A percentile compares a stretch with the other conserved stretches of the same genome.
phyloP scores from a whole-genome alignment of 1,284 basidiomycete genomes.

The Rhodotorula glutinis region DNA sequence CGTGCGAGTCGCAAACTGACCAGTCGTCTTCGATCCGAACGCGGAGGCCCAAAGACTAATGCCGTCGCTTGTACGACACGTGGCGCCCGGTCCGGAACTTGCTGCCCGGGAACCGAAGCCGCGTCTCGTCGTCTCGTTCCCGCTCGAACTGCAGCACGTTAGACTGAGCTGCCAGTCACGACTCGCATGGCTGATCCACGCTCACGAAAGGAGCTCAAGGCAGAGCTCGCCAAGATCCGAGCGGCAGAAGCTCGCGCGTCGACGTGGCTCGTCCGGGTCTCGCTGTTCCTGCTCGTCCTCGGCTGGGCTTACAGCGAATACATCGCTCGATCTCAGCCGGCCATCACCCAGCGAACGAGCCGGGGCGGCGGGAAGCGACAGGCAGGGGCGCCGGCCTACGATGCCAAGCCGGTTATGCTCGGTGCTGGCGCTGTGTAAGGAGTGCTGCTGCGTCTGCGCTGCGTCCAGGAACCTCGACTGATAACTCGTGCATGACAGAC shows the following conservation, averaged over 20 bases:
- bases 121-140: background rate
- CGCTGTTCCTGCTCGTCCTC: constrained; percentile 7
- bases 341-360: background rate
- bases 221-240: background rate
- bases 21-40: too few relatives aligned
- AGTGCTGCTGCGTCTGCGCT: background rate
- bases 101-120: background rate
- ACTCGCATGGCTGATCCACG: background rate
- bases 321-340: background rate
- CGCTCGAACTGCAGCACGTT: too few relatives aligned
- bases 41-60: too few relatives aligned
- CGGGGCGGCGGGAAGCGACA: background rate
- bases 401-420: background rate
- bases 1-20: background rate
- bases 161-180: too few relatives aligned
- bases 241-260: constrained; percentile 2
- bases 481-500: background rate
- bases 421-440: constrained; percentile 22
- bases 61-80: too few relatives aligned
- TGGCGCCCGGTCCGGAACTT: background rate
- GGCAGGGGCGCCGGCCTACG: background rate
- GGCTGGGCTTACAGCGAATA: constrained; percentile 15
- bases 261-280: constrained; percentile 19
- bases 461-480: background rate
- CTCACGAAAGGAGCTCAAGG: constrained; percentile 3